These are phyloP conservation scores for Xylaria arbuscula DNA, from an alignment of 2,329 filamentous ascomycete species.

Conservation along the genomic window DNA sequence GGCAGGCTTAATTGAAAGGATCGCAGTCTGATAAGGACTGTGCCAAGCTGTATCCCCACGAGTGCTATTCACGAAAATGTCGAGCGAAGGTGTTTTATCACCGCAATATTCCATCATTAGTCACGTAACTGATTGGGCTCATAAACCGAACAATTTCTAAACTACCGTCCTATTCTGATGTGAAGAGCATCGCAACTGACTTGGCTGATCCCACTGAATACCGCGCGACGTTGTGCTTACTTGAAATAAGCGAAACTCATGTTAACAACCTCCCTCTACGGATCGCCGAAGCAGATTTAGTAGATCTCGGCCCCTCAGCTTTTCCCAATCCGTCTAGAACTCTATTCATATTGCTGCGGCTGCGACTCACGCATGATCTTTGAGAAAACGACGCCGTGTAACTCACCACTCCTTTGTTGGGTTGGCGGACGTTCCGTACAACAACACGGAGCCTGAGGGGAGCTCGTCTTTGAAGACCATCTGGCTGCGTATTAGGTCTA, in stretches of 20 bases:
- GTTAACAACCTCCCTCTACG: background rate
- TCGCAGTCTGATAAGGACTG: background rate
- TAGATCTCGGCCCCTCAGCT: background rate
- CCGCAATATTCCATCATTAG: conserved; percentile 11
- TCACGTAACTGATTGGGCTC: conserved; percentile 8
- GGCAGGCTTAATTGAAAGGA: background rate
- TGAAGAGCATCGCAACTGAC: conserved; percentile 29
- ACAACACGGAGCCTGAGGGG: background rate
- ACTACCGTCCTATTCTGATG: conserved; percentile 22
- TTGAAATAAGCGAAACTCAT: conserved; percentile 18
- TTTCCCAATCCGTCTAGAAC: background rate
- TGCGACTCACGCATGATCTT: conserved; percentile 16
- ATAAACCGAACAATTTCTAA: conserved; percentile 29
- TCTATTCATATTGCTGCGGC: conserved; percentile 10
- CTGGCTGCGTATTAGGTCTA: conserved; percentile 4
- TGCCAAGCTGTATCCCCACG: background rate
- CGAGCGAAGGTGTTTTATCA: background rate
- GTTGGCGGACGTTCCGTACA: conserved; percentile 12
- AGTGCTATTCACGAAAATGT: background rate
- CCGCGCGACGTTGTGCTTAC: conserved; percentile 2
- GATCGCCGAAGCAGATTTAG: conserved; percentile 15
- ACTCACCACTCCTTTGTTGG: conserved; percentile 16
- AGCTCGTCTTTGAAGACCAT: conserved; percentile 11
- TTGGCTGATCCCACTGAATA: conserved; percentile 19
- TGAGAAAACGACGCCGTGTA: conserved; percentile 21